These are phyloP conservation scores for Arthrinium phaeospermum DNA, from an alignment of 2,329 filamentous ascomycete species.

Conservation along the genomic window DNA sequence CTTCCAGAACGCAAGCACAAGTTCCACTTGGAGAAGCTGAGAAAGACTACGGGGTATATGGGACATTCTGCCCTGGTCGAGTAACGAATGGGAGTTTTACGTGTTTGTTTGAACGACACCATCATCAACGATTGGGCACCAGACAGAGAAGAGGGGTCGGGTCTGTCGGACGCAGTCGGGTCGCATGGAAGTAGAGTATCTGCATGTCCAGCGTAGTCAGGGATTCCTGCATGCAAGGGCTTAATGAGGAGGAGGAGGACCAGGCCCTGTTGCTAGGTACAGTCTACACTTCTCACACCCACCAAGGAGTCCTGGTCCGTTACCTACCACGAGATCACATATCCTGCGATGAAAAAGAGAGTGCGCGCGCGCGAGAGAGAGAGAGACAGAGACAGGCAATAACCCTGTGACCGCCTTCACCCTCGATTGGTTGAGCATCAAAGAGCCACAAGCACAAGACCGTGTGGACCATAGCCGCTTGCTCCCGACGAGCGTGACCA, in stretches of 20 bases:
- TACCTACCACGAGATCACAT: background rate
- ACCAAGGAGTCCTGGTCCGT: background rate
- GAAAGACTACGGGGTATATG: background rate
- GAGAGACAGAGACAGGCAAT: background rate
- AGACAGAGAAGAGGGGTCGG: conserved; percentile 11
- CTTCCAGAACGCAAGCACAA: conserved; percentile 1
- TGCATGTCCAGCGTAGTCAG: background rate
- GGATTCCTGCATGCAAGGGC: background rate
- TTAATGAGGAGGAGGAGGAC: background rate
- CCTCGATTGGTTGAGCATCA: background rate
- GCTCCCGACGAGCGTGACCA: background rate
- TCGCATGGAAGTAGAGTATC: conserved; percentile 3
- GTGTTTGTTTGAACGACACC: conserved; percentile 10
- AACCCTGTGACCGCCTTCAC: background rate
- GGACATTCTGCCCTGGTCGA: background rate
- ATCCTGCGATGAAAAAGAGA: background rate
- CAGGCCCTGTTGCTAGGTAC: background rate
- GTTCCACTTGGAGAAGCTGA: conserved; percentile 3
- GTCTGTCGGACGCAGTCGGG: conserved; percentile 14
- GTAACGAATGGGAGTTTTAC: conserved; percentile 12
- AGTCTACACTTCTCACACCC: background rate
- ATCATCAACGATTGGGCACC: conserved; percentile 13
- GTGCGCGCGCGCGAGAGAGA: too few relatives aligned
- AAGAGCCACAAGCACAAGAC: background rate
- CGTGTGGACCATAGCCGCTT: background rate